These are phyloP conservation scores for Trichoderma sp. DNA, from an alignment of 2,329 filamentous ascomycete species.

Conservation along the genomic window DNA sequence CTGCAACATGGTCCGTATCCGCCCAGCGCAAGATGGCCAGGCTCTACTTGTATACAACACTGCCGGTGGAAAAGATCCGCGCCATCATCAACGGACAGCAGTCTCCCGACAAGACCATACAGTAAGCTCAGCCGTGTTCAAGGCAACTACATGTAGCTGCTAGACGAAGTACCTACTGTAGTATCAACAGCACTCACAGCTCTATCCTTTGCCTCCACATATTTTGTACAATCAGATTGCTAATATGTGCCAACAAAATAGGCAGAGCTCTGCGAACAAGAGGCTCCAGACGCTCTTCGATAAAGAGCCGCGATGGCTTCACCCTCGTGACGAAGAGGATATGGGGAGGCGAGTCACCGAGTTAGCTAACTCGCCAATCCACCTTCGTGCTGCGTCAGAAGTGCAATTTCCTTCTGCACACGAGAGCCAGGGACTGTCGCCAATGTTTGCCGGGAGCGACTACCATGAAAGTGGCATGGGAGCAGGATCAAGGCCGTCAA, in stretches of 20 bases:
- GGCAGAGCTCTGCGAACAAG: conserved; percentile 58
- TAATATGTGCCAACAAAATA: conserved; percentile 25
- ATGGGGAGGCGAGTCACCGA: conserved; percentile 50
- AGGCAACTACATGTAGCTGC: background rate
- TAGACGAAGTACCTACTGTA: background rate
- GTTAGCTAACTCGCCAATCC: conserved; percentile 40
- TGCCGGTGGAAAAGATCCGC: conserved; percentile 50
- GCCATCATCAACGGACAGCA: conserved; percentile 42
- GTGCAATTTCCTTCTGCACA: background rate
- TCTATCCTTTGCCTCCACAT: background rate
- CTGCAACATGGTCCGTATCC: conserved; percentile 53
- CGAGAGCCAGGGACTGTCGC: background rate
- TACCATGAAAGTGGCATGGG: background rate
- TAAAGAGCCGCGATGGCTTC: conserved; percentile 57
- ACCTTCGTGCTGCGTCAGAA: conserved; percentile 20
- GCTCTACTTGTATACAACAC: conserved; percentile 55
- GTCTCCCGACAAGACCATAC: conserved; percentile 42
- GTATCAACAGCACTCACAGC: too few species aligned
- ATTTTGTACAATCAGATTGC: background rate
- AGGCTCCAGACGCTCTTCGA: conserved; percentile 55
- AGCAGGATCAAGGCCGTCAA: background rate
- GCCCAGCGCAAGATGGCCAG: conserved; percentile 52
- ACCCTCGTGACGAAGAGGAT: conserved; percentile 49
- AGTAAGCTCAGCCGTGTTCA: conserved; percentile 35
- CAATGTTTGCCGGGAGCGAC: background rate